These are phyloP conservation scores for Cinnamomum chago DNA, from an alignment of 164 flowering plant species.

Conservation along the genomic window DNA sequence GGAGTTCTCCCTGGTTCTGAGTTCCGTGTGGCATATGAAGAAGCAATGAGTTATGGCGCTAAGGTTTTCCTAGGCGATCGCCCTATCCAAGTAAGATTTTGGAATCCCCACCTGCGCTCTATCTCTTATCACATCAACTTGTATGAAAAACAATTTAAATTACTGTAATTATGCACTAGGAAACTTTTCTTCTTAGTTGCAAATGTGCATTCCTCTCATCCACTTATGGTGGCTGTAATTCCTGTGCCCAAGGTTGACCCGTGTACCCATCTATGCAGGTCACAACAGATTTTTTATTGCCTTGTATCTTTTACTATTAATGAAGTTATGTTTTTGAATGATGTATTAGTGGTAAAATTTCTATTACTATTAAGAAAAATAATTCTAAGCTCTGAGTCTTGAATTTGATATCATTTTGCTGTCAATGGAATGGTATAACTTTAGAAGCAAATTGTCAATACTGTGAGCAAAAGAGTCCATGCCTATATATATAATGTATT, in stretches of 20 bases:
- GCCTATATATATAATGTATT: too few relatives aligned
- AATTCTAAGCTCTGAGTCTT: background rate
- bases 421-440: background rate
- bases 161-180: background rate
- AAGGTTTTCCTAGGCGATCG: conserved; percentile 97
- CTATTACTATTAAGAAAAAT: background rate
- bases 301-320: too few relatives aligned
- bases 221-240: background rate
- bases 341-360: background rate
- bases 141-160: background rate
- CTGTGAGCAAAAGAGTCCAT: background rate
- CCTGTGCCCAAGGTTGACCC: background rate
- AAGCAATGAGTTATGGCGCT: conserved; percentile 81
- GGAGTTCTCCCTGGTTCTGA: conserved; percentile 94
- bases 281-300: too few relatives aligned
- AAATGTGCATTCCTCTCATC: background rate
- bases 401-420: background rate
- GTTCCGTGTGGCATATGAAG: conserved; percentile 93
- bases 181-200: background rate
- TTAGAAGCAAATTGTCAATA: background rate
- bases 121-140: background rate
- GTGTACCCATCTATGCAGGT: too few relatives aligned
- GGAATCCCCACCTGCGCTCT: too few relatives aligned
- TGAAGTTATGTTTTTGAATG: background rate
- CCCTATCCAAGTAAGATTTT: conserved; percentile 63